Evolutionary conservation across 768 basidiomycete genomes (phyloP).

Genomic region (Naganishia randhawae): DNA sequence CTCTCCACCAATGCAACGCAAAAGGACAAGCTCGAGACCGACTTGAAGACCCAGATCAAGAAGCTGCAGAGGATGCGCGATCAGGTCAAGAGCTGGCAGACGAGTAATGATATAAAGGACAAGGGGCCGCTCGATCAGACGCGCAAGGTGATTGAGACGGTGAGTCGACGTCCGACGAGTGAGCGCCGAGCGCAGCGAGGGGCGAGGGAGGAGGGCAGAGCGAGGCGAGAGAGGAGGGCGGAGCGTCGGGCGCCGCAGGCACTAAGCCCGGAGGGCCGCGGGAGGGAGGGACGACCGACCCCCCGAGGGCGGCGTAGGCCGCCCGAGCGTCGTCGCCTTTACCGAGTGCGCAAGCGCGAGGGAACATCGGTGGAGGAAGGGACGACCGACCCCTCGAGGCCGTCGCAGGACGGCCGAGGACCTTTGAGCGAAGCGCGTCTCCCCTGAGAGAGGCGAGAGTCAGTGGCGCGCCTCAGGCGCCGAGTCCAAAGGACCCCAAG

Average conservation of each 20-base stretch:
- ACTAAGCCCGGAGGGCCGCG: too few species aligned
- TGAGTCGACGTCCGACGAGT: slow-evolving; percentile 55
- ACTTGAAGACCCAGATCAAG: slow-evolving; percentile 98
- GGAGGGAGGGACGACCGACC: too few species aligned
- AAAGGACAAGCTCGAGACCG: slow-evolving; percentile 94
- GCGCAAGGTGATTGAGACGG: slow-evolving; percentile 93
- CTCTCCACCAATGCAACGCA: slow-evolving; percentile 91
- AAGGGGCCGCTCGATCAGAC: slow-evolving; percentile 87
- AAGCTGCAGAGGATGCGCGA: slow-evolving; percentile 77
- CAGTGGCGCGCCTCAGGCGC: slow-evolving; percentile 8
- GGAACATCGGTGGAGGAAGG: too few species aligned
- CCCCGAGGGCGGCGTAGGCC: too few species aligned
- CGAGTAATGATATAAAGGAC: slow-evolving; percentile 98
- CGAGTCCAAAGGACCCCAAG: too few species aligned
- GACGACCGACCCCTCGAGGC: too few species aligned
- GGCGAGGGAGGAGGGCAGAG: slow-evolving; percentile 9
- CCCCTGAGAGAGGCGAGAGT: neutral
- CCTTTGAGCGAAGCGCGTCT: slow-evolving; percentile 2
- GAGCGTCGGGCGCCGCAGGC: too few species aligned
- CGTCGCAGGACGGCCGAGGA: too few species aligned
- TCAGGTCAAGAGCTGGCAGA: slow-evolving; percentile 93
- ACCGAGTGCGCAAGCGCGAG: too few species aligned
- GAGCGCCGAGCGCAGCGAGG: too few species aligned
- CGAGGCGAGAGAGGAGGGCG: neutral
- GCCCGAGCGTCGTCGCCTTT: too few species aligned